Conservation (phyloP, 140 eudicot species). For the Anethum foeniculum region DNA sequence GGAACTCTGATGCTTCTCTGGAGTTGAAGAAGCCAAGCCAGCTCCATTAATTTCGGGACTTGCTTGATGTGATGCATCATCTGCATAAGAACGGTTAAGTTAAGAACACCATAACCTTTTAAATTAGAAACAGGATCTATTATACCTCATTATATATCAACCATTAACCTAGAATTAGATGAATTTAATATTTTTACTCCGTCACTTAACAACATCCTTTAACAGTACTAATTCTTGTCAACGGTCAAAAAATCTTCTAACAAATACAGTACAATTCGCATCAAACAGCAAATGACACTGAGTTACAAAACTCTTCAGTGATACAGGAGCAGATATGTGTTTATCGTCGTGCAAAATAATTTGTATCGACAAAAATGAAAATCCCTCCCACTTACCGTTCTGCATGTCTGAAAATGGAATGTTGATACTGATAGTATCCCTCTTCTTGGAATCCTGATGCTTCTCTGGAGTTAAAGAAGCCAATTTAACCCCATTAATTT, state of each 20-base stretch:
- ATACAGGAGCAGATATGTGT: no score
- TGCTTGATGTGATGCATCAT: not conserved
- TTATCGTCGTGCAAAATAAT: no score
- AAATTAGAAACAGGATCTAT: not conserved
- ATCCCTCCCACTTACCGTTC: not conserved
- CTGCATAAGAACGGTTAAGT: not conserved
- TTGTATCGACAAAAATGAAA: not conserved
- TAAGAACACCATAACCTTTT: not conserved
- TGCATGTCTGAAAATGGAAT: not conserved
- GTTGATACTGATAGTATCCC: not conserved
- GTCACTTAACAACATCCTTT: not conserved
- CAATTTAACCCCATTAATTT: not conserved
- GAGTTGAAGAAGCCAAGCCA: not conserved
- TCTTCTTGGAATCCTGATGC: not conserved
- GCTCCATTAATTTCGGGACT: not conserved
- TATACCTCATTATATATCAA: not conserved
- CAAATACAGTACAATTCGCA: no score
- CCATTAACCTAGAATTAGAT: not conserved
- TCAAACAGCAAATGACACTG: no score
- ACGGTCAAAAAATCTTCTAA: no score
- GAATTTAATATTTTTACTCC: not conserved
- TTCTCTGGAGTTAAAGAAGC: slow-evolving; percentile 3
- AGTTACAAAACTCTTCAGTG: no score
- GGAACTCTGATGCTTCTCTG: not conserved
- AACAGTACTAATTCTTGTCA: no score